Conservation (phyloP, 495 filamentous ascomycete species). For the Xylaria castorea region DNA sequence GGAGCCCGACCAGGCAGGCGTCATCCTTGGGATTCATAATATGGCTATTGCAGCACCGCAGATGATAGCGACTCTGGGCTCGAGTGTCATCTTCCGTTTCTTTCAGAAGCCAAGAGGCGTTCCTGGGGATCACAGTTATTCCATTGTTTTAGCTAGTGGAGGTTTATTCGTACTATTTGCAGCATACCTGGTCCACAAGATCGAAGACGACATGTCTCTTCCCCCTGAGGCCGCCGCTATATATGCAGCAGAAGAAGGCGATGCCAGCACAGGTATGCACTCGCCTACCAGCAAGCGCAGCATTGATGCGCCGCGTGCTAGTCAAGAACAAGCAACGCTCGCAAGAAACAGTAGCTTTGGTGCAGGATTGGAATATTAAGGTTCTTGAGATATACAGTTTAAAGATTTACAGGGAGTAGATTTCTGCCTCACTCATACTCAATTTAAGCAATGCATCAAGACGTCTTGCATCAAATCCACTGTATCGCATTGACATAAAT, state of each 20-base stretch:
- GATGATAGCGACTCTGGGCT: conserved; percentile 82
- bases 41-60: conserved; percentile 88
- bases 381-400: neutral
- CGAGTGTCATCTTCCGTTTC: conserved; percentile 78
- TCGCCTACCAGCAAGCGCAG: conserved; percentile 43
- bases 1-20: conserved; percentile 77
- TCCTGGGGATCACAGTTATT: conserved; percentile 84
- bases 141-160: conserved; percentile 81
- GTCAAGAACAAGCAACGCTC: conserved; percentile 50
- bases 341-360: conserved; percentile 56
- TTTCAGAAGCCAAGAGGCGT: conserved; percentile 83
- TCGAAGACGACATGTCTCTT: conserved; percentile 50
- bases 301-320: conserved; percentile 44
- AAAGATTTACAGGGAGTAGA: neutral
- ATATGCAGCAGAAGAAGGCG: conserved; percentile 50
- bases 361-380: conserved; percentile 52
- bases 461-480: neutral
- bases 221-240: conserved; percentile 40
- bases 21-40: conserved; percentile 90
- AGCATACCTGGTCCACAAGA: conserved; percentile 67
- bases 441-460: neutral
- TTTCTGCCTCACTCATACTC: neutral
- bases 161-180: conserved; percentile 79
- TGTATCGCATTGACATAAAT: neutral
- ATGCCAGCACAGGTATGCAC: conserved; percentile 36